Evolutionary conservation across 2,329 filamentous ascomycete species (phyloP).

Genomic region (Lomentospora prolificans): DNA sequence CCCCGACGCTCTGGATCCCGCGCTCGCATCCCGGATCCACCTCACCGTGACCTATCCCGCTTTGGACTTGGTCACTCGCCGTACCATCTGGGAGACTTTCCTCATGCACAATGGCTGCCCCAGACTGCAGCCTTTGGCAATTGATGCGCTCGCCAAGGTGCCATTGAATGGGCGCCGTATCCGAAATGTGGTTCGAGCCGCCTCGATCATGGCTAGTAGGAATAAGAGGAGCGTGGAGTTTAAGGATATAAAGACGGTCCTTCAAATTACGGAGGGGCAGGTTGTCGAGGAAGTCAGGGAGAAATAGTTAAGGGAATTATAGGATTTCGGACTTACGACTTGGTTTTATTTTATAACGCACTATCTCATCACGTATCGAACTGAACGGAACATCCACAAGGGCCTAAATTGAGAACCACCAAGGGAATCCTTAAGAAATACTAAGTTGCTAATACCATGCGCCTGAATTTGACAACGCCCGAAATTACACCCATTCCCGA

Average conservation of each 20-base stretch:
- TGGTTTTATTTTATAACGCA: too few species aligned
- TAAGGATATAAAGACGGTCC: conserved; percentile 15
- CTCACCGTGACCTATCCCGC: conserved; percentile 26
- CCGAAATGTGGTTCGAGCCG: conserved; percentile 17
- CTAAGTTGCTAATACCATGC: too few species aligned
- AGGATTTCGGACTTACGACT: too few species aligned
- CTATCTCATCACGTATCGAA: too few species aligned
- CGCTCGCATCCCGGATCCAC: conserved; percentile 38
- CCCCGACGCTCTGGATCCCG: conserved; percentile 32
- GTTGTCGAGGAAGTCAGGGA: conserved; percentile 3
- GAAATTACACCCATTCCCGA: too few species aligned
- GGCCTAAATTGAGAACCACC: too few species aligned
- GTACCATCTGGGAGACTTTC: conserved; percentile 17
- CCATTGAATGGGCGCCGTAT: conserved; percentile 15
- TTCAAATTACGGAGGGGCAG: conserved; percentile 16
- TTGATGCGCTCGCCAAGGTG: conserved; percentile 12
- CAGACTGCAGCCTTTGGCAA: conserved; percentile 9
- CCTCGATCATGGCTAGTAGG: conserved; percentile 15
- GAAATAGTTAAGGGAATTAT: background rate
- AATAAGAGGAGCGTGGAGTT: conserved; percentile 11
- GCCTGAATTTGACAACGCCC: too few species aligned
- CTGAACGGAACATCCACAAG: too few species aligned
- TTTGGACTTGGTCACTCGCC: conserved; percentile 13
- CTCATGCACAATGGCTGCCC: conserved; percentile 11
- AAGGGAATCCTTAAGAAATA: too few species aligned